Percentiles rank a stretch among this genome's conserved stretches.
These are phyloP conservation scores for Cutaneotrichosporon daszewskae DNA, from an alignment of 1,284 basidiomycete species.

Conservation along the genomic window DNA sequence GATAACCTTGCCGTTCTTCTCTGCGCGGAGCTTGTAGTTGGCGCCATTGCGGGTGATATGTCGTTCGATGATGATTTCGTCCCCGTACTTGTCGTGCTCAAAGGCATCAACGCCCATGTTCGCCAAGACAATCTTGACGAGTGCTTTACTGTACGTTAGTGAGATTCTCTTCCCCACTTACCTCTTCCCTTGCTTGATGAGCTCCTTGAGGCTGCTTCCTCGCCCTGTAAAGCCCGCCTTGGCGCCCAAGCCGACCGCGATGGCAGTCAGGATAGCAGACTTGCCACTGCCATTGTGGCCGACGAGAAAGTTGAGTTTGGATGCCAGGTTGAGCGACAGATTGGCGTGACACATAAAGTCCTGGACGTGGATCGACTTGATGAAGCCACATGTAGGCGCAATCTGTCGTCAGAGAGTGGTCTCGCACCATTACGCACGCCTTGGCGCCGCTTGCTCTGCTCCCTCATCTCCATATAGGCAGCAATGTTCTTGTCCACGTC, in stretches of 20 bases:
- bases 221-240: constrained; percentile 85
- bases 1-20: constrained; percentile 59
- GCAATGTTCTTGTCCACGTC: constrained; percentile 15
- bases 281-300: constrained; percentile 76
- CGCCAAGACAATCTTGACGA: constrained; percentile 60
- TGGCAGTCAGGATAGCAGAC: constrained; percentile 87
- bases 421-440: neutral
- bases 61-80: constrained; percentile 78
- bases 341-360: constrained; percentile 97
- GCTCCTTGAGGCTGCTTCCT: constrained; percentile 77
- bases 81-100: constrained; percentile 73
- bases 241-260: constrained; percentile 89
- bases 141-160: constrained; percentile 54
- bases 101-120: constrained; percentile 88
- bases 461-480: neutral
- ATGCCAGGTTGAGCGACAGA: constrained; percentile 73
- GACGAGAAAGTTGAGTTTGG: constrained; percentile 94
- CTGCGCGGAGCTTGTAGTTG: constrained; percentile 78
- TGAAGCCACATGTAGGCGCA: constrained; percentile 61
- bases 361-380: constrained; percentile 76
- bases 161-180: constrained; percentile 46
- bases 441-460: constrained; percentile 1
- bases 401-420: neutral
- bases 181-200: constrained; percentile 80
- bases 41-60: constrained; percentile 68